Evolutionary conservation across 192 early-diverging fungal species (phyloP).

Genomic region (Coemansia sp.): DNA sequence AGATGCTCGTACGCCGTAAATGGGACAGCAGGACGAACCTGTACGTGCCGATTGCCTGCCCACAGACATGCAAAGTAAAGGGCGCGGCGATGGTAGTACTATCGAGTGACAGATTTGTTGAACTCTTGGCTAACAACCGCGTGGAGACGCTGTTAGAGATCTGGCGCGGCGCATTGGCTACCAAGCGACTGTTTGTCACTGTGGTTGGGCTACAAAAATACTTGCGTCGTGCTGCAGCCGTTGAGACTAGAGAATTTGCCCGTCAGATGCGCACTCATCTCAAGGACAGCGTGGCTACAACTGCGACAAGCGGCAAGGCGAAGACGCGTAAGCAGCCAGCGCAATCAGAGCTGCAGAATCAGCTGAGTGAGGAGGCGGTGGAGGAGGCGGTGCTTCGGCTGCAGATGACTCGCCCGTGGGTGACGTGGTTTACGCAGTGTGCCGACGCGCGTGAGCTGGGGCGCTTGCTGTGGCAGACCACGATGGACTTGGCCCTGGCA

Average conservation of each 20-base stretch:
- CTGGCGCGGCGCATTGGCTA: slow-evolving; percentile 35
- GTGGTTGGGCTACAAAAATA: slow-evolving; percentile 39
- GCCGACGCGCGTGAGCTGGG: slow-evolving; percentile 22
- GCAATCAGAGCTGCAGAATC: not conserved
- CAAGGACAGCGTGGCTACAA: slow-evolving; percentile 5
- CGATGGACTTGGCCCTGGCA: slow-evolving; percentile 29
- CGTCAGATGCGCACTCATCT: slow-evolving; percentile 37
- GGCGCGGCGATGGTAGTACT: slow-evolving; percentile 31
- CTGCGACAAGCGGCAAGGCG: not conserved
- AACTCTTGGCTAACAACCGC: slow-evolving; percentile 15
- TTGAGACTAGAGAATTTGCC: slow-evolving; percentile 41
- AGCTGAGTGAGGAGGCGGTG: slow-evolving; percentile 12
- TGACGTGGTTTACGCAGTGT: slow-evolving; percentile 42
- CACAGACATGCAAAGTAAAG: not conserved
- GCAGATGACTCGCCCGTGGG: slow-evolving; percentile 40
- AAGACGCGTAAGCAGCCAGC: not conserved
- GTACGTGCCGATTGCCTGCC: slow-evolving; percentile 27
- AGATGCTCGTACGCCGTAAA: slow-evolving; percentile 23
- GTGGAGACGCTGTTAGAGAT: slow-evolving; percentile 21
- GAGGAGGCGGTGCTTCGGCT: slow-evolving; percentile 29
- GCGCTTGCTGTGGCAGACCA: slow-evolving; percentile 36
- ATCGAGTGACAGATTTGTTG: slow-evolving; percentile 14
- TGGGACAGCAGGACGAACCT: slow-evolving; percentile 27
- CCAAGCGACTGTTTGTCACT: slow-evolving; percentile 21
- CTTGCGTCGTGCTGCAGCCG: slow-evolving; percentile 9